These are phyloP conservation scores for Leishmania guyanensis DNA, from an alignment of 208 protist species.

Conservation along the genomic window DNA sequence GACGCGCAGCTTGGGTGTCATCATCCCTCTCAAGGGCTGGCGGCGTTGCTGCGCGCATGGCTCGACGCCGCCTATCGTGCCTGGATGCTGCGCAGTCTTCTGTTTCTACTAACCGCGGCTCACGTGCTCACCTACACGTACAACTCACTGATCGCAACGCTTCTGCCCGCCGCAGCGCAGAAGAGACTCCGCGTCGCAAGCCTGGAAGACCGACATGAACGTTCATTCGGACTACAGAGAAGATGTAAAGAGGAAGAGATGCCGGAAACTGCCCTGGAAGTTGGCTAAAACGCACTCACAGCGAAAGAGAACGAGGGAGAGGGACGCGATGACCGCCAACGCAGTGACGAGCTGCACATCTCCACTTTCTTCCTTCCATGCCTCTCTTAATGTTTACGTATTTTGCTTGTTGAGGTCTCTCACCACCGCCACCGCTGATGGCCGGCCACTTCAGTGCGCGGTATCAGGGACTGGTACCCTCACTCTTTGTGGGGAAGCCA, in stretches of 20 bases:
- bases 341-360: neutral
- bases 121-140: conserved; percentile 50
- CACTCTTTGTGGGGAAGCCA: neutral
- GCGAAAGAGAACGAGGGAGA: neutral
- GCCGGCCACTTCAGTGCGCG: neutral
- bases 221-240: neutral
- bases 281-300: neutral
- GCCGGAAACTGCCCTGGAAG: conserved; percentile 2
- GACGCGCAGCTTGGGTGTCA: conserved; percentile 5
- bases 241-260: conserved; percentile 8
- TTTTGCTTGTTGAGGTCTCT: neutral
- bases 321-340: too few relatives aligned
- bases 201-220: conserved; percentile 49
- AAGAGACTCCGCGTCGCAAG: conserved; percentile 23
- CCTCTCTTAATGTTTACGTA: neutral
- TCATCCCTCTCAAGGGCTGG: neutral
- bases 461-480: neutral
- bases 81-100: conserved; percentile 40
- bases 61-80: conserved; percentile 36
- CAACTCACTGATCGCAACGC: conserved; percentile 29
- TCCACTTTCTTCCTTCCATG: neutral
- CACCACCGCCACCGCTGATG: too few relatives aligned
- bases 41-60: neutral
- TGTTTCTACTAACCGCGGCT: conserved; percentile 37
- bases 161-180: conserved; percentile 17